Percentiles rank a stretch among this genome's conserved stretches.
phyloP scores from a whole-genome alignment of 306 rosid genomes.

The Adenanthera pavonina region DNA sequence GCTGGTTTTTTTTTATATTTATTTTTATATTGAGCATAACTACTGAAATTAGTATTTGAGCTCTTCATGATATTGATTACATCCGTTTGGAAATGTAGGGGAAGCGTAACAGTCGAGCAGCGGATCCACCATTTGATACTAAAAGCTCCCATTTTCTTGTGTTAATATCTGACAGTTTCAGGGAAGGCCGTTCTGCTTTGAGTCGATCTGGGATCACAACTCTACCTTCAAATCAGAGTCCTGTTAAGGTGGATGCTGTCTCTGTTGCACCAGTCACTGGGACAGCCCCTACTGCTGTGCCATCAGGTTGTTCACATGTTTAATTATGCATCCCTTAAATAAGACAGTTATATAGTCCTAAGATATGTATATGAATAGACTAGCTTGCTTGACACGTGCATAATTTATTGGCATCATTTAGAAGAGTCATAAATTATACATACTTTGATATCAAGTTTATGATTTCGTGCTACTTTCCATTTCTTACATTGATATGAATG shows the following conservation, averaged over 20 bases:
- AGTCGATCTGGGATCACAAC: constrained; percentile 79
- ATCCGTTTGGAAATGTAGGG: constrained; percentile 69
- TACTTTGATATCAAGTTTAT: background rate
- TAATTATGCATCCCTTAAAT: constrained; percentile 18
- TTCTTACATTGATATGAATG: constrained; percentile 8
- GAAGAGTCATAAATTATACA: background rate
- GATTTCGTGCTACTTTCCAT: constrained; percentile 10
- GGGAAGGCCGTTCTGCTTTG: constrained; percentile 82
- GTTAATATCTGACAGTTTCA: constrained; percentile 83
- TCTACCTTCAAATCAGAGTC: constrained; percentile 76
- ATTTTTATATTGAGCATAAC: constrained; percentile 10
- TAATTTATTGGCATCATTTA: constrained; percentile 18
- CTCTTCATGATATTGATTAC: constrained; percentile 29
- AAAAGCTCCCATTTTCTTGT: constrained; percentile 71
- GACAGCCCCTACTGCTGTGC: constrained; percentile 73
- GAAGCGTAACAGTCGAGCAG: constrained; percentile 67
- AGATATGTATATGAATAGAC: constrained; percentile 5
- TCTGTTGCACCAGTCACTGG: constrained; percentile 74
- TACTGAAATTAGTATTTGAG: background rate
- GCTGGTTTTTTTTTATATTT: background rate
- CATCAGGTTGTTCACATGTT: constrained; percentile 62
- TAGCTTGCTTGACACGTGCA: constrained; percentile 23
- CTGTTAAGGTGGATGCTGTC: constrained; percentile 82
- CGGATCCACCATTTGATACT: constrained; percentile 74
- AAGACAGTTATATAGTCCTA: constrained; percentile 8